Base-by-base conservation (phyloP, 371 early-diverging fungal genomes). In the Mucor mucedo region DNA sequence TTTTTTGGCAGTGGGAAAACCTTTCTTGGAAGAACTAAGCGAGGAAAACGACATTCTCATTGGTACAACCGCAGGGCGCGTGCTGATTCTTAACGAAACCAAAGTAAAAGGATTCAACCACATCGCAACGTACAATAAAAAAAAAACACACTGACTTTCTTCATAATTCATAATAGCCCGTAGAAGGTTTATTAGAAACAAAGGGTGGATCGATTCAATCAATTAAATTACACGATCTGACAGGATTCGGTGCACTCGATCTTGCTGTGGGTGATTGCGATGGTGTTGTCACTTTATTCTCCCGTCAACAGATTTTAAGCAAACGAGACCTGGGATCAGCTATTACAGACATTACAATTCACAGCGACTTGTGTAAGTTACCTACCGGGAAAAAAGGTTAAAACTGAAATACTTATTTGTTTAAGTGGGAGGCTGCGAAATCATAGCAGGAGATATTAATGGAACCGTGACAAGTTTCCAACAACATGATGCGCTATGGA, bases 251-350 rank as follows among this genome's bases (percentile, higher is more conserved):
- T 16, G 69, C 67, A 5, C 64, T 73, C 3, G 79, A 78, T 62
- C 64, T 83, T 52, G 75, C 77, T 8, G 83, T 80, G 3, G 83
- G 80, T 2, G 83, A 83, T 64, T 78, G 79, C 6, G 75, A 80
- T 52, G 83, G 83, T 11, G 65, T 78, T 0, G 71, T 83, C 8
- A 80, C 77, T 4, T 55, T 79, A 29, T 83, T 83, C 55, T 75
- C 77, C 14, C 68, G 72, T n/a, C 76, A 80, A 45, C 80, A 79
- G 58, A 74, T 83, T 28, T 58, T 80, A 0, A 78, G 78, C 53
- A 79, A 83, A 53, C 65, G 71, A 3, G 66, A 68, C 6, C 39
- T 83, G 0, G 78, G 80, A 3, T 63, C 77, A 11, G 65, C 79
- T 8, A 71, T 77, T 13, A 76, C 72, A 14, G 70, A 73, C 38